Percentiles rank a stretch among this genome's conserved stretches.
phyloP scores from a whole-genome alignment of 2,329 filamentous ascomycete genomes.

The Fusarium redolens region DNA sequence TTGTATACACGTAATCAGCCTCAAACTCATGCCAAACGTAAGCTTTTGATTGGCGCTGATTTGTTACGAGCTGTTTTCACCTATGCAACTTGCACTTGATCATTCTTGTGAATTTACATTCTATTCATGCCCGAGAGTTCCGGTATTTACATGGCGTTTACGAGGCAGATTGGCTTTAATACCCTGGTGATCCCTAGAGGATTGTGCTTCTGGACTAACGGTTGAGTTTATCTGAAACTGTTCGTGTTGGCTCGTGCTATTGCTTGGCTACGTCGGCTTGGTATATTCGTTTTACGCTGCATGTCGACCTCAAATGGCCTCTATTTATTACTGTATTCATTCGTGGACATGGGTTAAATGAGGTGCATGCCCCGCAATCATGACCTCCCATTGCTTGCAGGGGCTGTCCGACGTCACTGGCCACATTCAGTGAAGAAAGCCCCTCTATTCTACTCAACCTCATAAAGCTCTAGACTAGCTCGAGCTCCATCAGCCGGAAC shows the following conservation, averaged over 20 bases:
- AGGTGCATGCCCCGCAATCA: conserved; percentile 22
- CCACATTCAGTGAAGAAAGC: background rate
- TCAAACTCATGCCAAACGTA: conserved; percentile 1
- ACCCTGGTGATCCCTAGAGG: background rate
- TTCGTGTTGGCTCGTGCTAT: background rate
- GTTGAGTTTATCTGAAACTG: conserved; percentile 5
- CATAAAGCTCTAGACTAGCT: background rate
- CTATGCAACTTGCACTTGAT: background rate
- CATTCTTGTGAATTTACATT: background rate
- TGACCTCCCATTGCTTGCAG: conserved; percentile 6
- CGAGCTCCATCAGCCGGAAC: conserved; percentile 6
- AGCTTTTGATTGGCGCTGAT: background rate
- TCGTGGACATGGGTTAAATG: background rate
- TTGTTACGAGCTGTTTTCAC: too few species aligned
- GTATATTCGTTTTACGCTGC: background rate
- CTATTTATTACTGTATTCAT: background rate
- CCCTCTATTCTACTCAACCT: background rate
- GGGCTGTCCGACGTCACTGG: conserved; percentile 28
- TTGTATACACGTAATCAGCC: conserved; percentile 7
- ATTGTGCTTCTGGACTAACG: background rate
- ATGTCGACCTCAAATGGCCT: background rate
- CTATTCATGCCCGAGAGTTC: background rate
- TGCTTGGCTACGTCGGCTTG: background rate
- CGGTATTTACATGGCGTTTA: background rate
- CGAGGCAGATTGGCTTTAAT: background rate